Percentiles rank a stretch among this genome's conserved stretches.
Evolutionary conservation across 2,329 filamentous ascomycete species (phyloP).

Genomic region (Tolypocladium ovalisporum): DNA sequence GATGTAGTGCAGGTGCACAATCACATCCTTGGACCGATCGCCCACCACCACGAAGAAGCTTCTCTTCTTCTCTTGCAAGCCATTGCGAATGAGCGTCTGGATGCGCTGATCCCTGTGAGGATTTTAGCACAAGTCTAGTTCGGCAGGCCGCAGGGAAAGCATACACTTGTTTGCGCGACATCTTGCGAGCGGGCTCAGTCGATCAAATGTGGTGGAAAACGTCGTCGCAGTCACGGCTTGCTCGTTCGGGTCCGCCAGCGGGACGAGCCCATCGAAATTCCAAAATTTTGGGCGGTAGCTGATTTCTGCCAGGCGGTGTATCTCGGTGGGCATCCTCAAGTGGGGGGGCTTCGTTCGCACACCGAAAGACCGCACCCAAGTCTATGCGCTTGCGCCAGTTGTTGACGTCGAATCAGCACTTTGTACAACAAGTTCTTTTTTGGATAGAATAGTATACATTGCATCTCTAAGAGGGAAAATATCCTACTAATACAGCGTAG

Average conservation of each 20-base stretch:
- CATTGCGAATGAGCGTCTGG: constrained; percentile 82
- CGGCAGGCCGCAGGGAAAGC: constrained; percentile 8
- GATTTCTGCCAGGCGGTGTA: constrained; percentile 30
- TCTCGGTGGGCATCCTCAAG: background rate
- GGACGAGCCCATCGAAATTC: constrained; percentile 13
- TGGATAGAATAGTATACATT: background rate
- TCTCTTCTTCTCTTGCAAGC: constrained; percentile 88
- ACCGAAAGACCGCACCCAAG: background rate
- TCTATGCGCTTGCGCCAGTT: background rate
- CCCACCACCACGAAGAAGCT: constrained; percentile 97
- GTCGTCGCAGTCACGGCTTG: constrained; percentile 12
- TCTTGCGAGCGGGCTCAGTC: constrained; percentile 22
- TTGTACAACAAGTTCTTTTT: too few relatives aligned
- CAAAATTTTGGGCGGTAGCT: constrained; percentile 26
- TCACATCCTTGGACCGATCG: constrained; percentile 85
- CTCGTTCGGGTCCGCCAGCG: background rate
- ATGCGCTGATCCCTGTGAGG: constrained; percentile 70
- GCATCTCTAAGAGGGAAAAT: background rate
- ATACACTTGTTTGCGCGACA: constrained; percentile 50
- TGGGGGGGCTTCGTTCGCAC: background rate
- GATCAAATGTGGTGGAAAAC: constrained; percentile 15
- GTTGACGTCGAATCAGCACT: background rate
- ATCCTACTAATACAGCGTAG: background rate
- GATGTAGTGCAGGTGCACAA: constrained; percentile 87
- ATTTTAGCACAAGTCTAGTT: background rate